Conservation (phyloP, 805 yeast genomes). For the Yarrowia sp. region DNA sequence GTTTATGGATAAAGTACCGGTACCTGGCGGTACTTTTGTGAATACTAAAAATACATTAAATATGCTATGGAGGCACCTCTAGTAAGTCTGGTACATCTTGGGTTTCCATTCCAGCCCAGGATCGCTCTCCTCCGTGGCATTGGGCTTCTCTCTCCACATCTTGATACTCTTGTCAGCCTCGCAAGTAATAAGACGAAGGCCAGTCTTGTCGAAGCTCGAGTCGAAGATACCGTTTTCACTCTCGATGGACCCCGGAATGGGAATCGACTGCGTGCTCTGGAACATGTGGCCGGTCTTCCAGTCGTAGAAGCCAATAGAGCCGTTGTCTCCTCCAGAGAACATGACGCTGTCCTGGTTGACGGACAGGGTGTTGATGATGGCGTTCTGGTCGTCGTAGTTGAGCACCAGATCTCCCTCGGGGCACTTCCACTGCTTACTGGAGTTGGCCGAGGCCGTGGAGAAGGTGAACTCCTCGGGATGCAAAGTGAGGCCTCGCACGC, state of each 20-base stretch:
- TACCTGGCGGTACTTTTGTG: not conserved
- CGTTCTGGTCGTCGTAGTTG: constrained; percentile 46
- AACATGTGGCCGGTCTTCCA: constrained; percentile 66
- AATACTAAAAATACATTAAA: constrained; percentile 24
- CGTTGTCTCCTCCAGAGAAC: constrained; percentile 84
- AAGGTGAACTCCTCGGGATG: constrained; percentile 72
- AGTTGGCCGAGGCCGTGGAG: constrained; percentile 77
- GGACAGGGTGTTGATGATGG: constrained; percentile 66
- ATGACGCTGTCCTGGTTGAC: constrained; percentile 63
- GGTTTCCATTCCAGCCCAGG: constrained; percentile 44
- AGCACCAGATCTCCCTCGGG: constrained; percentile 76
- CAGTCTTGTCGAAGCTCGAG: constrained; percentile 74
- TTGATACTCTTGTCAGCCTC: constrained; percentile 81
- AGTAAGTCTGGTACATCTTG: constrained; percentile 15
- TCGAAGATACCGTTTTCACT: constrained; percentile 68
- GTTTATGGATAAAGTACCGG: too few relatives aligned
- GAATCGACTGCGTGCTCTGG: constrained; percentile 53
- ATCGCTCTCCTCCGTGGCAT: constrained; percentile 41
- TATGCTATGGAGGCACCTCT: not conserved
- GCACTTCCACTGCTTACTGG: constrained; percentile 77
- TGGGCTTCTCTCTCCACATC: constrained; percentile 52
- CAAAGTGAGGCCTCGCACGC: constrained; percentile 68
- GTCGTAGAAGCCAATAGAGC: constrained; percentile 72
- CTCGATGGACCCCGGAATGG: constrained; percentile 67
- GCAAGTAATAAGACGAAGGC: constrained; percentile 77